These are phyloP conservation scores for Pythium dissimile DNA, from an alignment of 352 stramenopile species.

Conservation along the genomic window DNA sequence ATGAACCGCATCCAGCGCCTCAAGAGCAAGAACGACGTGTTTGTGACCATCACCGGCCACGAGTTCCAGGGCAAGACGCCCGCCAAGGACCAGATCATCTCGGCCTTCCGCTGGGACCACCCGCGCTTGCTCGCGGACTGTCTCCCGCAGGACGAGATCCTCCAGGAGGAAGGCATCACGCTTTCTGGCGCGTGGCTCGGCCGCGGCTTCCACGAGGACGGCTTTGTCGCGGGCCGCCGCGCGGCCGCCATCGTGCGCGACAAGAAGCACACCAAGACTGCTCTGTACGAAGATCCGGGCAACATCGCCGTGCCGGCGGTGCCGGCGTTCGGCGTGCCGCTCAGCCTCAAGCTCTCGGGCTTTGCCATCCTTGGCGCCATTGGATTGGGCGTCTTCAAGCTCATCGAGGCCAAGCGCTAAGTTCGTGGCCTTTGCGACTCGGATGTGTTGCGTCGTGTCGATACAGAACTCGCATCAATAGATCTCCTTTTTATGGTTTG, in stretches of 20 bases:
- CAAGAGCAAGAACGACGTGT: constrained; percentile 83
- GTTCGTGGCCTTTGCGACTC: no score
- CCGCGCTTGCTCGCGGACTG: constrained; percentile 79
- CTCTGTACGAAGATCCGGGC: constrained; percentile 79
- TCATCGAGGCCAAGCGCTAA: constrained; percentile 36
- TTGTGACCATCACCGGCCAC: constrained; percentile 82
- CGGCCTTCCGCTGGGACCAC: constrained; percentile 84
- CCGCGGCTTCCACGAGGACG: constrained; percentile 84
- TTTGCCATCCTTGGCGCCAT: constrained; percentile 49
- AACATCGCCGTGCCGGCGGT: constrained; percentile 74
- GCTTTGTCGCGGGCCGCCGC: constrained; percentile 79
- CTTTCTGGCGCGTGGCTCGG: constrained; percentile 80
- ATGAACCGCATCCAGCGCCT: constrained; percentile 89
- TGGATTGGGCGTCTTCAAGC: constrained; percentile 59
- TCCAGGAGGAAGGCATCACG: constrained; percentile 79
- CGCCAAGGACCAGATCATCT: constrained; percentile 47
- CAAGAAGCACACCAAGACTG: constrained; percentile 62
- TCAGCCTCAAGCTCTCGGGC: constrained; percentile 59
- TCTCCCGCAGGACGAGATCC: constrained; percentile 82
- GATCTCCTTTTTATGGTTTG: no score
- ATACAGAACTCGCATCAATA: background rate
- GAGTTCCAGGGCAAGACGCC: constrained; percentile 68
- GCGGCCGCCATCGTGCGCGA: constrained; percentile 77
- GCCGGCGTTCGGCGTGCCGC: constrained; percentile 66
- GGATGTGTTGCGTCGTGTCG: background rate